phyloP scores from a whole-genome alignment of 768 basidiomycete species.

The Lyophyllum atratum region DNA sequence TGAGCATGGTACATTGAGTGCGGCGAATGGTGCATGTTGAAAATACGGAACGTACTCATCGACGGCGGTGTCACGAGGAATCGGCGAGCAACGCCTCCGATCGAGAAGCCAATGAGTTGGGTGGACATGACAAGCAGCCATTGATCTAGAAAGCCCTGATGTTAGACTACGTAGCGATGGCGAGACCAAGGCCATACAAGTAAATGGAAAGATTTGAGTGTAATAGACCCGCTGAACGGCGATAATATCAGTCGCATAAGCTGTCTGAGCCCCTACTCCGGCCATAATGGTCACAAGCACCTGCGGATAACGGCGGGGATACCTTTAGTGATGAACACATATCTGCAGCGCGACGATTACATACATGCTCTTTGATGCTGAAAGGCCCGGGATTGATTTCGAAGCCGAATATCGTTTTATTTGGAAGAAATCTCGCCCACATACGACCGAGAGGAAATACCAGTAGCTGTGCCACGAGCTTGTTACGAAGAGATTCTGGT shows the following conservation, averaged over 20 bases:
- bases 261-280: constrained; percentile 52
- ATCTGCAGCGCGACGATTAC: neutral
- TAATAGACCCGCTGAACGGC: constrained; percentile 77
- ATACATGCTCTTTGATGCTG: constrained; percentile 66
- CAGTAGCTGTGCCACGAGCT: constrained; percentile 70
- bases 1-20: constrained; percentile 17
- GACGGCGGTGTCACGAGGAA: constrained; percentile 68
- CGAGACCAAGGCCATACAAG: constrained; percentile 27
- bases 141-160: constrained; percentile 35
- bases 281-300: constrained; percentile 72
- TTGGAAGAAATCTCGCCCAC: constrained; percentile 65
- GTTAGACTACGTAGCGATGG: neutral
- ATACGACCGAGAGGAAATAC: constrained; percentile 68
- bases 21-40: constrained; percentile 1
- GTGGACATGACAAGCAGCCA: constrained; percentile 73
- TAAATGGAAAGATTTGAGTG: constrained; percentile 54
- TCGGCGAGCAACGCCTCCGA: constrained; percentile 59
- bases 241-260: constrained; percentile 71
- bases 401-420: constrained; percentile 55
- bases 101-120: constrained; percentile 63
- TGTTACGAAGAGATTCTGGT: constrained; percentile 20
- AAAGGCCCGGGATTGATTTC: constrained; percentile 75
- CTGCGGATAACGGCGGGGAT: constrained; percentile 23
- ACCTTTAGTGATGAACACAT: neutral
- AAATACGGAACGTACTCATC: constrained; percentile 47